These are phyloP conservation scores for Rhizophagus clarus DNA, from an alignment of 192 early-diverging fungal species.

Conservation along the genomic window DNA sequence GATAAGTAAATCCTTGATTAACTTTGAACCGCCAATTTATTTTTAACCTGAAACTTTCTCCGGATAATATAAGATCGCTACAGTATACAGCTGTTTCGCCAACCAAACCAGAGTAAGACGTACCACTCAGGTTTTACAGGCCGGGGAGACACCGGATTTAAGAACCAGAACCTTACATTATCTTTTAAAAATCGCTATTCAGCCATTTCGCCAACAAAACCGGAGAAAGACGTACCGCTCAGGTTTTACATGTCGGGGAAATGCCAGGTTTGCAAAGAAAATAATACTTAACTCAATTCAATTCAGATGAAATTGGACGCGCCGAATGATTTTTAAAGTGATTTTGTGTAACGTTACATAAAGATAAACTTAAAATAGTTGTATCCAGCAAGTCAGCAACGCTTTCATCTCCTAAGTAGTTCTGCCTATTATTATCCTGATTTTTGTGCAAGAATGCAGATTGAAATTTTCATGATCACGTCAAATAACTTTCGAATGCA, in stretches of 20 bases:
- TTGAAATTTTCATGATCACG: too few relatives aligned
- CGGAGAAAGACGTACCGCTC: constrained; percentile 19
- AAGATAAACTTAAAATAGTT: too few relatives aligned
- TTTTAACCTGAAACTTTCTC: constrained; percentile 30
- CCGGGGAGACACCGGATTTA: constrained; percentile 18
- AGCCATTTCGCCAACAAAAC: constrained; percentile 20
- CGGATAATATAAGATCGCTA: constrained; percentile 28
- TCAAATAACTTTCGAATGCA: too few relatives aligned
- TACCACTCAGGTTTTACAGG: constrained; percentile 15
- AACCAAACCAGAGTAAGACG: constrained; percentile 6
- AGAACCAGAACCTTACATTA: constrained; percentile 30
- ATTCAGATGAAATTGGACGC: too few relatives aligned
- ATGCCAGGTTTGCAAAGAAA: constrained; percentile 25
- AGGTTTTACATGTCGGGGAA: constrained; percentile 25
- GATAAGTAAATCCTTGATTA: neutral
- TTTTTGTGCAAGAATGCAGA: too few relatives aligned
- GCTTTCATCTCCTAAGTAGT: too few relatives aligned
- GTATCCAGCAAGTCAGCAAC: too few relatives aligned
- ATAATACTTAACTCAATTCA: neutral
- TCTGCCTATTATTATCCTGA: too few relatives aligned
- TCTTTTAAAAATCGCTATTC: constrained; percentile 18
- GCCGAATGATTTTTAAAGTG: too few relatives aligned
- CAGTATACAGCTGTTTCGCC: constrained; percentile 12
- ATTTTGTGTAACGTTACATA: too few relatives aligned
- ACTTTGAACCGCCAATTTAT: constrained; percentile 1